phyloP scores from a whole-genome alignment of 331 rosid genomes.

The Arachis monticola region DNA sequence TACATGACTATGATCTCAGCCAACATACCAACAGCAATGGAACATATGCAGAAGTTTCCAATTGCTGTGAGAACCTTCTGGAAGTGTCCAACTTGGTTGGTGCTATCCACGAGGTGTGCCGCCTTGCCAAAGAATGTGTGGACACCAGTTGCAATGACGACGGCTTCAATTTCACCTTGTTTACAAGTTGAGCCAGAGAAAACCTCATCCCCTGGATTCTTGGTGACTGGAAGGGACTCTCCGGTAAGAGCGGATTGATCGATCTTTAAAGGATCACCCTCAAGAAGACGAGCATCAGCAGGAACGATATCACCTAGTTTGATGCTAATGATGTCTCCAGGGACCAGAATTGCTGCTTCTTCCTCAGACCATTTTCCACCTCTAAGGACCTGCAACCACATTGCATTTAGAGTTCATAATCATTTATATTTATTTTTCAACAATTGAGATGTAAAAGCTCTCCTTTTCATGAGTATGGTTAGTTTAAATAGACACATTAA shows the following conservation, averaged over 20 bases:
- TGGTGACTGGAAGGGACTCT: slow-evolving; percentile 97
- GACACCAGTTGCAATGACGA: slow-evolving; percentile 97
- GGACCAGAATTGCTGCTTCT: slow-evolving; percentile 94
- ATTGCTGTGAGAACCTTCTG: slow-evolving; percentile 92
- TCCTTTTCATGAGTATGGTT: background rate
- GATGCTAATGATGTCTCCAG: slow-evolving; percentile 93
- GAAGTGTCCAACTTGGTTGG: slow-evolving; percentile 99
- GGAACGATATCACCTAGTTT: slow-evolving; percentile 96
- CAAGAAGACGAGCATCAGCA: slow-evolving; percentile 99
- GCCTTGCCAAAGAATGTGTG: slow-evolving; percentile 99
- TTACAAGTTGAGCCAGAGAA: slow-evolving; percentile 99
- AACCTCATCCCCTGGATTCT: slow-evolving; percentile 87
- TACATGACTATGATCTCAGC: slow-evolving; percentile 94
- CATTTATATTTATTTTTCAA: background rate
- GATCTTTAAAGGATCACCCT: slow-evolving; percentile 90
- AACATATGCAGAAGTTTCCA: slow-evolving; percentile 97
- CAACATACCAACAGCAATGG: slow-evolving; percentile 91
- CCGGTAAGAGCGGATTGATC: slow-evolving; percentile 98
- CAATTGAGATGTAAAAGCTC: slow-evolving; percentile 23
- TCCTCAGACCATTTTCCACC: slow-evolving; percentile 94
- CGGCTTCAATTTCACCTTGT: slow-evolving; percentile 97
- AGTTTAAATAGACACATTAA: background rate
- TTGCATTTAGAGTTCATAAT: slow-evolving; percentile 15
- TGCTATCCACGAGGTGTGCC: slow-evolving; percentile 97
- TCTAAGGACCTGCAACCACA: slow-evolving; percentile 75